Conservation (phyloP, 148 eudicot genomes). For the Vaccinium vitisidaea region DNA sequence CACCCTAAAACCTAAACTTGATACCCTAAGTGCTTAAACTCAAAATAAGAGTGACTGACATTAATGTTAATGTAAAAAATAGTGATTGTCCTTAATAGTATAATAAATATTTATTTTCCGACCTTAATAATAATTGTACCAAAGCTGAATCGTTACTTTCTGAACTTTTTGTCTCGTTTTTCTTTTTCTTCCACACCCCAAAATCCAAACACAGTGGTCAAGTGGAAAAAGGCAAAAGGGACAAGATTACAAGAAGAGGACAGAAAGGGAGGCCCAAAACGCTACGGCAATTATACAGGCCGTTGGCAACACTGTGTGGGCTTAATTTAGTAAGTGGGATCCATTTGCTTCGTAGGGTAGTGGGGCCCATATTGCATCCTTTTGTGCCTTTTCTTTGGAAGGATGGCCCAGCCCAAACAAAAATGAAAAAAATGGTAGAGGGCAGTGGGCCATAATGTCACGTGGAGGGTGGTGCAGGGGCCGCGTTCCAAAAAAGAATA, state of each 20-base stretch:
- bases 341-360: background rate
- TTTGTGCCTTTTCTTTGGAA: background rate
- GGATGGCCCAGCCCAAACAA: background rate
- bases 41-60: too few species aligned
- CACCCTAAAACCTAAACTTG: too few species aligned
- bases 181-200: too few species aligned
- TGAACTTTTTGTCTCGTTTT: too few species aligned
- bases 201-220: too few species aligned
- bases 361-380: background rate
- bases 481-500: background rate
- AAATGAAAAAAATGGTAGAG: background rate
- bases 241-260: background rate
- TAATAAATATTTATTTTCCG: too few species aligned
- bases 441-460: constrained; percentile 16
- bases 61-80: too few species aligned
- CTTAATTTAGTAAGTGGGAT: background rate
- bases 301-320: background rate
- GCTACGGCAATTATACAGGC: background rate
- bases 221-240: too few species aligned
- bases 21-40: too few species aligned
- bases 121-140: too few species aligned
- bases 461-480: constrained; percentile 24
- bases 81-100: too few species aligned
- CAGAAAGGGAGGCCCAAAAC: background rate
- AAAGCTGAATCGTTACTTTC: too few species aligned